Evolutionary conservation across 257 asterid genomes (phyloP).

Genomic region (Gentiana dahurica): DNA sequence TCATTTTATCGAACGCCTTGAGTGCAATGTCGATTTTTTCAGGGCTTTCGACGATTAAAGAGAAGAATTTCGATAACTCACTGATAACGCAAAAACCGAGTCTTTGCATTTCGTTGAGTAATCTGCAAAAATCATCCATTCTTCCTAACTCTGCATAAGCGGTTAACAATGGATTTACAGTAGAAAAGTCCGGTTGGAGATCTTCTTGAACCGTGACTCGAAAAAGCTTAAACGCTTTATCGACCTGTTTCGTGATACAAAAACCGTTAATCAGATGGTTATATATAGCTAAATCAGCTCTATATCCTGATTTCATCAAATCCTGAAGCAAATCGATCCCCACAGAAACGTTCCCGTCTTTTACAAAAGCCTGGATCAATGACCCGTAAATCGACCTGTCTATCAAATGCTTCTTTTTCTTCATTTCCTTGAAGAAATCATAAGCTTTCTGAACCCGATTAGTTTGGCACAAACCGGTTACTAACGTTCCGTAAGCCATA

Average conservation of each 20-base stretch:
- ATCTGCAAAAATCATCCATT: constrained; percentile 48
- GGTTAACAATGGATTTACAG: constrained; percentile 59
- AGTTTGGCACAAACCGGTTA: constrained; percentile 60
- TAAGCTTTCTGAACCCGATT: constrained; percentile 44
- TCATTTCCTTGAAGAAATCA: constrained; percentile 82
- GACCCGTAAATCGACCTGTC: constrained; percentile 86
- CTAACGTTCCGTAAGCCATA: constrained; percentile 78
- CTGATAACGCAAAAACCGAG: constrained; percentile 33
- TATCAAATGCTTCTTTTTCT: constrained; percentile 50
- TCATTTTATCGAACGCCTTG: constrained; percentile 57
- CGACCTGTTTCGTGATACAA: constrained; percentile 48
- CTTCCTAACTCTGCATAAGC: constrained; percentile 56
- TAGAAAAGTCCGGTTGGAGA: constrained; percentile 64
- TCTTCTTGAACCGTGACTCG: constrained; percentile 58
- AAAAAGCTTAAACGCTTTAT: constrained; percentile 77
- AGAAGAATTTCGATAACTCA: constrained; percentile 48
- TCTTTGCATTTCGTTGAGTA: constrained; percentile 64
- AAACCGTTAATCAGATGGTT: constrained; percentile 74
- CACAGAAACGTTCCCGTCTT: constrained; percentile 54
- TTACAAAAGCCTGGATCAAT: constrained; percentile 74
- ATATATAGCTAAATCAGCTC: constrained; percentile 79
- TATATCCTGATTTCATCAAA: constrained; percentile 76
- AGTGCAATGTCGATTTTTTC: constrained; percentile 30
- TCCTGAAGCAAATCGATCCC: constrained; percentile 86
- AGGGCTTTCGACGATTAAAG: constrained; percentile 34